phyloP scores from a whole-genome alignment of 768 basidiomycete genomes.

The Hortiboletus campestris region DNA sequence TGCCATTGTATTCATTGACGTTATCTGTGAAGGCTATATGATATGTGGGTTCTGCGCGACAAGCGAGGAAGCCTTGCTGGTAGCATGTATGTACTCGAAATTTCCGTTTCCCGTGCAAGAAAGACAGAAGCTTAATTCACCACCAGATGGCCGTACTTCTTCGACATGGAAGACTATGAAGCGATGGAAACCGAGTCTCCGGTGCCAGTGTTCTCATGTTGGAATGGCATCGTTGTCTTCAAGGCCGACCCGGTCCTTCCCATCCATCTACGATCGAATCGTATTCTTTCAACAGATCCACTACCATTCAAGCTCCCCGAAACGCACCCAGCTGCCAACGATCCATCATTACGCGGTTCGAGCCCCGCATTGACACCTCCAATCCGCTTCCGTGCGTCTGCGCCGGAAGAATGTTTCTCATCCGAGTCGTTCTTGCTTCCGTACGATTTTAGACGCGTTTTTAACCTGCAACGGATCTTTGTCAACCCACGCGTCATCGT shows the following conservation, averaged over 20 bases:
- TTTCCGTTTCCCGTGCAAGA: not conserved
- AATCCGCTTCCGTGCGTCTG: slow-evolving; percentile 16
- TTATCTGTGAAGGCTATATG: slow-evolving; percentile 16
- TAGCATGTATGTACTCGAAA: slow-evolving; percentile 3
- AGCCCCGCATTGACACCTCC: slow-evolving; percentile 22
- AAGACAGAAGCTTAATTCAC: not conserved
- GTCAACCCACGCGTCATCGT: slow-evolving; percentile 40
- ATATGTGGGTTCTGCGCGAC: slow-evolving; percentile 25
- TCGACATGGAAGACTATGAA: slow-evolving; percentile 35
- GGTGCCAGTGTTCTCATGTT: slow-evolving; percentile 44
- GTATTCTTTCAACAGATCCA: slow-evolving; percentile 35
- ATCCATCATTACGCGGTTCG: slow-evolving; percentile 10
- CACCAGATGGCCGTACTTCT: slow-evolving; percentile 40
- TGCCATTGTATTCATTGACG: not conserved
- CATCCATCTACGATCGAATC: slow-evolving; percentile 36
- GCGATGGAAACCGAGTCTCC: slow-evolving; percentile 39
- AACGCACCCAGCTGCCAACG: slow-evolving; percentile 12
- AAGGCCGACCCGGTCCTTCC: slow-evolving; percentile 42
- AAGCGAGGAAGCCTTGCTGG: slow-evolving; percentile 16
- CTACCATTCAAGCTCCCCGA: slow-evolving; percentile 18
- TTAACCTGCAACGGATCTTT: slow-evolving; percentile 36
- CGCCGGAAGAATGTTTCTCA: slow-evolving; percentile 17
- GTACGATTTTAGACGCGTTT: slow-evolving; percentile 42
- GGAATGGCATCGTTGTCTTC: slow-evolving; percentile 46
- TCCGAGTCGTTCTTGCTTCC: slow-evolving; percentile 43